Conservation (phyloP, 169 alveolate genomes). For the Plasmodium ovale region DNA sequence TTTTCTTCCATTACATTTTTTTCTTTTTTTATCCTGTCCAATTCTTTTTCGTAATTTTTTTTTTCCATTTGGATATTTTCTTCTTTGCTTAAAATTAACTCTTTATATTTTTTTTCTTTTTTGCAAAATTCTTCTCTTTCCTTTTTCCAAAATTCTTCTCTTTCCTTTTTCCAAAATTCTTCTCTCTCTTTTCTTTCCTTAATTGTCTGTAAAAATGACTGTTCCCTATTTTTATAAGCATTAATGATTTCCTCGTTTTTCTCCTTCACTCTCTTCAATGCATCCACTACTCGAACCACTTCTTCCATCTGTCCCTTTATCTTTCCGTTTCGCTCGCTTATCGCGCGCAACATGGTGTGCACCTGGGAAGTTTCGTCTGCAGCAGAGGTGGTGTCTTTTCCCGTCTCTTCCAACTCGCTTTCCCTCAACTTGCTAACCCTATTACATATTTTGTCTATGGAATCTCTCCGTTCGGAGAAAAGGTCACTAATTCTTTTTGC, state of each 20-base stretch:
- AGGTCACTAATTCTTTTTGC: not conserved
- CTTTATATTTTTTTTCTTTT: conserved; percentile 64
- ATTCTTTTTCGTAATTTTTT: conserved; percentile 23
- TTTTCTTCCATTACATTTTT: conserved; percentile 33
- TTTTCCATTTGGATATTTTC: conserved; percentile 19
- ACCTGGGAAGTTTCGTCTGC: conserved; percentile 3
- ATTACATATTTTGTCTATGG: not conserved
- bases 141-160: conserved; percentile 34
- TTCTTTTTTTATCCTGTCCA: conserved; percentile 16
- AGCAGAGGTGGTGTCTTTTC: not conserved
- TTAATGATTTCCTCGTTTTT: conserved; percentile 61
- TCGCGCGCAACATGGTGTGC: conserved; percentile 9
- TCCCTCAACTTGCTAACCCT: not conserved
- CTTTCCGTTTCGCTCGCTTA: conserved; percentile 29
- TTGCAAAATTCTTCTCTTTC: conserved; percentile 16
- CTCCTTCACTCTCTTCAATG: conserved; percentile 26
- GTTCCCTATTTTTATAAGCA: conserved; percentile 55
- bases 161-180: conserved; percentile 27
- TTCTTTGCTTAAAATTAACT: conserved; percentile 15
- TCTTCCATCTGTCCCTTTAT: conserved; percentile 45
- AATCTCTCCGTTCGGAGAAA: not conserved
- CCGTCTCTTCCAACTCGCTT: not conserved
- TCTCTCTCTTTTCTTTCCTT: conserved; percentile 17
- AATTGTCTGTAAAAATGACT: not conserved
- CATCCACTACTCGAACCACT: not conserved